Base-by-base conservation (phyloP, 169 alveolate species). In the Cryptosporidium canis region DNA sequence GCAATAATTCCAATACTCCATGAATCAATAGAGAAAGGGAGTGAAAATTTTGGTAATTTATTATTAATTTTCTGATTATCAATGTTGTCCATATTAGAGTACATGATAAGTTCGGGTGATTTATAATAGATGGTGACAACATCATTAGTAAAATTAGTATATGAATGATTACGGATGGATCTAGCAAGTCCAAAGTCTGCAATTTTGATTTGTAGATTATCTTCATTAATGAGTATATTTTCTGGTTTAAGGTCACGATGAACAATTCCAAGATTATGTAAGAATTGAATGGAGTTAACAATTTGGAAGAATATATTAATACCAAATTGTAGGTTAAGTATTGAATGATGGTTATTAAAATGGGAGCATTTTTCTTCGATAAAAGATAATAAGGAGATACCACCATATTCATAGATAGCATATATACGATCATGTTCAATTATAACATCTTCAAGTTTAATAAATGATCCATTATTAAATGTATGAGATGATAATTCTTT, bases 331-430 rank as follows among this genome's bases (percentile, higher is more conserved):
- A 77, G 21, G 45, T 61, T 77, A 11, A 77, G 21, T 14, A 37
- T 51, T 33, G 41, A 43, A 35, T 29, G 67, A 61, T 61, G 33
- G 24, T 0, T 51, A 18, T 67, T 18, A 21, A 51, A 8, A 51
- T 51, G 1, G 18, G 37, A 35, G 18, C 66, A 43, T 55, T 77
- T 77, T 39, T 77, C 72, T 44, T 77, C 87, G 18, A 77, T 27
- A 77, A 58, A 77, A 39, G 68, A 18, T 43, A 55, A 63, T 61
- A 77, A 43, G 9, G 87, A 58, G 3, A 66, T 33, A 18, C 87
- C 87, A 58, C 87, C 87, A 77, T 77, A 77, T 61, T 77, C 87
- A 55, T 77, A 77, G 24, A 77, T 61, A 27, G 87, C 87, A 58
- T 43, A 77, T 31, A 77, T 61, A 12, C 87, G 70, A 33, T 77